Evolutionary conservation across 2,329 filamentous ascomycete species (phyloP), one percentile per base, ranked within the genome.

Genomic region (Curvularia lunata): DNA sequence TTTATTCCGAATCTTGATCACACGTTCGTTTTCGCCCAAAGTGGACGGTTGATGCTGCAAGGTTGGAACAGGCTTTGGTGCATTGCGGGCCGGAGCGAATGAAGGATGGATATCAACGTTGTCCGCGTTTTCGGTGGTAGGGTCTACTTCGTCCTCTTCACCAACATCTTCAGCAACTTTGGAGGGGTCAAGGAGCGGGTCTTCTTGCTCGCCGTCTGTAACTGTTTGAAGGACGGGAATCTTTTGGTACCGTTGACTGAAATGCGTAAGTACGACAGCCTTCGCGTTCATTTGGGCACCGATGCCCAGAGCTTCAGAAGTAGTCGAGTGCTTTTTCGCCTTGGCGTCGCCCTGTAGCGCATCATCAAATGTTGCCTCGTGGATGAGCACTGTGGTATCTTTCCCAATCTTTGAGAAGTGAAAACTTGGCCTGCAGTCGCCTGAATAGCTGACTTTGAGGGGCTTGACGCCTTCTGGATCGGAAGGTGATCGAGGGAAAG

Each of bases 301-400:
- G 3, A 98, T 85, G 43, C 82, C 83, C 3, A 99, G 84, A 1
- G 95, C 95, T 79, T 99, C 95, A 13, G 85, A 85, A 61, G 92
- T 91, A 8, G 95, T 99, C 38, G 86, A 91, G 80, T 99, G 95
- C 72, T 90, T 92, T 85, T 99, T 99, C 50, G 89, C 91, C 27
- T 84, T 73, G 4, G 95, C 95, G 69, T 97, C 93, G 16, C 84
- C 85, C 38, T 77, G 69, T 67, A 97, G 85, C 68, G 95, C 91
- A 72, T 97, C 91, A 66, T 95, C 91, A 72, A 99, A 98, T 0
- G 95, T 99, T 61, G 92, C 93, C 82, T 99, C 95, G 80, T 99
- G 95, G 54, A 99, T 86, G 5, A 97, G 85, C 6, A 99, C 84
- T 13, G 94, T 96, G 1, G 90, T 88, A 61, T 87, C 88, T 45